Base-by-base conservation (phyloP, 352 stramenopile species). In the Globisporangium middletonii region DNA sequence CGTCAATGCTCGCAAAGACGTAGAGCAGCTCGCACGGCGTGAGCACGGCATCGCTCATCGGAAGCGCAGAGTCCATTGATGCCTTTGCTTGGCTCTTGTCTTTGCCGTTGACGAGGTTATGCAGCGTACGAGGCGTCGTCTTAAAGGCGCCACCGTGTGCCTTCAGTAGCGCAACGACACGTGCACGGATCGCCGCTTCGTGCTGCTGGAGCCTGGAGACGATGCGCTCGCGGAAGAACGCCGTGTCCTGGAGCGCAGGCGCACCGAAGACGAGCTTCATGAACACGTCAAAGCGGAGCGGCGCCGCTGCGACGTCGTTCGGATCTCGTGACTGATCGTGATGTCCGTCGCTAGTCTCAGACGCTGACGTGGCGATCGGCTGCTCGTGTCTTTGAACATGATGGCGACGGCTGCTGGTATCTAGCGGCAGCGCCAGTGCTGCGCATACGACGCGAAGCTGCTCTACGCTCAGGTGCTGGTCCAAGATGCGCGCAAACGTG, bases 231-330 rank as follows among this genome's bases (percentile, higher is more conserved):
- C n/a, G 33, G 13, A 76, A 28, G 0, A 50, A 56, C 13, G 7
- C 15, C 0, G 50, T 38, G n/a, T 81, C 72, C 2, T 64, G 57
- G 7, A 84, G 54, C 12, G 62, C 50, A 2, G 72, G 72, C 5
- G 57, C 62, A 7, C 73, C 73, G 59, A 86, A 86, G 3, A 83
- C 42, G 19, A 86, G 44, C 35, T 71, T 71, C 49, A 88, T 66
- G 4, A 88, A 59, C 6, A 88, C 62, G 15, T 86, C 78, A 27
- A 83, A 88, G 12, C 75, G 63, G 23, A 23, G 23, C 3, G 86
- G 55, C 4, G 30, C 12, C n/a, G 13, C 8, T 45, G 33, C 11
- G 33, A n/a, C 8, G n/a, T 19, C 7, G 15, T 23, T 16, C 3
- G 23, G n/a, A 27, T 47, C 2, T 26, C 33, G n/a, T 4, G 23